These are phyloP conservation scores for Skeletonema costatum DNA, from an alignment of 108 stramenopile genomes.

Conservation along the genomic window DNA sequence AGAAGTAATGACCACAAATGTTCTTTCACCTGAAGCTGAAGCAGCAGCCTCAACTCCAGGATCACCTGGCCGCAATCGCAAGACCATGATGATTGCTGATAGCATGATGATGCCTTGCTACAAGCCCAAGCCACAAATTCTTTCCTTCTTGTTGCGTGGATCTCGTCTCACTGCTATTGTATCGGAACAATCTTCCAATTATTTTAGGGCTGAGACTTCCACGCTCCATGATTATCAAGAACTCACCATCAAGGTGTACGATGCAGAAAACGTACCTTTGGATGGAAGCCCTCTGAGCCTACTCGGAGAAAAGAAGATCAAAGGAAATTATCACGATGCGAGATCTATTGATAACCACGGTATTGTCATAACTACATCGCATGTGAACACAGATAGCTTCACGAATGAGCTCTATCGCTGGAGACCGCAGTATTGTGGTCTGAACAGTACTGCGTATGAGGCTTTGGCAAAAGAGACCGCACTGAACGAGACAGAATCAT, in stretches of 20 bases:
- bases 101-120: conserved; percentile 28
- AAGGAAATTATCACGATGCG: conserved; percentile 38
- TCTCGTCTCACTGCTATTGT: conserved; percentile 46
- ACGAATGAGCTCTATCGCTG: conserved; percentile 35
- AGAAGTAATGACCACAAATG: conserved; percentile 1
- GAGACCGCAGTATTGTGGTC: conserved; percentile 37
- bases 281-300: conserved; percentile 46
- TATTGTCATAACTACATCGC: conserved; percentile 29
- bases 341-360: conserved; percentile 29
- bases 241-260: conserved; percentile 36
- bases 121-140: conserved; percentile 49
- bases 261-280: conserved; percentile 32
- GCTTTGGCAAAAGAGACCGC: conserved; percentile 37
- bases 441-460: conserved; percentile 42
- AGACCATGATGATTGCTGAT: background rate
- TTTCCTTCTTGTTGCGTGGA: conserved; percentile 38
- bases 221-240: conserved; percentile 24
- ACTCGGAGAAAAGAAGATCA: conserved; percentile 38
- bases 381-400: conserved; percentile 33
- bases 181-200: conserved; percentile 21
- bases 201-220: conserved; percentile 1
- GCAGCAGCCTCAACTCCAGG: conserved; percentile 9
- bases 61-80: conserved; percentile 1
- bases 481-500: conserved; percentile 28
- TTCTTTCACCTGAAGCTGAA: background rate